A percentile compares a stretch with the other conserved stretches of the same genome.
Evolutionary conservation across 805 yeast genomes (phyloP).

Genomic region (Candida stauntonica): DNA sequence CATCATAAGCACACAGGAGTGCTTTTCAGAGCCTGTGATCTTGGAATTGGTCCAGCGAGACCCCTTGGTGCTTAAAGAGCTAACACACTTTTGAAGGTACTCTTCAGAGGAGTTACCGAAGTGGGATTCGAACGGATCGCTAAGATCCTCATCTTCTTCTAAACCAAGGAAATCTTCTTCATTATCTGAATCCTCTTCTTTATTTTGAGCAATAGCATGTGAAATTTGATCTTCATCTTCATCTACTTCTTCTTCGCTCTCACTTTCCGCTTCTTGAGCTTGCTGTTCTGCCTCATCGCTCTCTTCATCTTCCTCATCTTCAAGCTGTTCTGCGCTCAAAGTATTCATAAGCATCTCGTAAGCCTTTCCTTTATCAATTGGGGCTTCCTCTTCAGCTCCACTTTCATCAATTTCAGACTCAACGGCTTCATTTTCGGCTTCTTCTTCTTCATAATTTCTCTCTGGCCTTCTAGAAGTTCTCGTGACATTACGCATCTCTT

Average conservation of each 20-base stretch:
- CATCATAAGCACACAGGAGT: constrained; percentile 23
- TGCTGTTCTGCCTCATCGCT: constrained; percentile 13
- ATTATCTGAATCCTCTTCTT: constrained; percentile 27
- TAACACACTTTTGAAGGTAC: constrained; percentile 34
- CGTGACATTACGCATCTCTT: constrained; percentile 53
- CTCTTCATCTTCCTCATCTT: constrained; percentile 11
- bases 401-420: constrained; percentile 20
- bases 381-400: constrained; percentile 28
- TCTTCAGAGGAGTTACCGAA: constrained; percentile 47
- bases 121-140: constrained; percentile 77
- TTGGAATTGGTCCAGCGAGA: constrained; percentile 27
- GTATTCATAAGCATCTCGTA: constrained; percentile 50
- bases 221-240: constrained; percentile 28
- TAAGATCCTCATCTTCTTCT: constrained; percentile 34
- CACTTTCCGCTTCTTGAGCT: constrained; percentile 18
- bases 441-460: constrained; percentile 17
- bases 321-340: constrained; percentile 41
- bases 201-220: constrained; percentile 21
- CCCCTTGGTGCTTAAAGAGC: constrained; percentile 25
- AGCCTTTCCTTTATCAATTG: constrained; percentile 40
- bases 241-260: constrained; percentile 9
- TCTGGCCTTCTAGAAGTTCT: constrained; percentile 45
- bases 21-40: constrained; percentile 10
- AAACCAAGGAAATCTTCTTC: constrained; percentile 23
- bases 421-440: constrained; percentile 14